Evolutionary conservation across 257 asterid species (phyloP).

Genomic region (Plectranthus barbatus): DNA sequence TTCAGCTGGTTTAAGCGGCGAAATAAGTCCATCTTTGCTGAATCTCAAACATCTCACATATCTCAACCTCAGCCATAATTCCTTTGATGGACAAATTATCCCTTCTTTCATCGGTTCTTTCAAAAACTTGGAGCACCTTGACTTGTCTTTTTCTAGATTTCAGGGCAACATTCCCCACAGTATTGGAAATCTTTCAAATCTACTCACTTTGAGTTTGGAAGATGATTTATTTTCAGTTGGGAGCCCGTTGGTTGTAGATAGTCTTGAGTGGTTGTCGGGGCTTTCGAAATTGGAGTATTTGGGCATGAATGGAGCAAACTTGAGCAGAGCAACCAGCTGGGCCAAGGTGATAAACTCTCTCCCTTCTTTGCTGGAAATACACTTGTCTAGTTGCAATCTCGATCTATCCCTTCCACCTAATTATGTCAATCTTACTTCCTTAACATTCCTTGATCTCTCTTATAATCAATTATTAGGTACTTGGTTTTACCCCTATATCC

Average conservation of each 20-base stretch:
- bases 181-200: conserved; percentile 10
- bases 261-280: not conserved
- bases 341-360: not conserved
- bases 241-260: not conserved
- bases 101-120: conserved; percentile 20
- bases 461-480: not conserved
- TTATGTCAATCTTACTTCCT: conserved; percentile 7
- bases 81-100: not conserved
- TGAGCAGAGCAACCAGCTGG: not conserved
- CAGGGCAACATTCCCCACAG: not conserved
- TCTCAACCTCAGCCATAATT: conserved; percentile 8
- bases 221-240: no score
- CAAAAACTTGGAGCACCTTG: not conserved
- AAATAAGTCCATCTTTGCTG: conserved; percentile 7
- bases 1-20: not conserved
- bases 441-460: conserved; percentile 10
- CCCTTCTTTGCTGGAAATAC: not conserved
- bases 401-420: not conserved
- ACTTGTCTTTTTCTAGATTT: not conserved
- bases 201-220: not conserved
- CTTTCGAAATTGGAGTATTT: conserved; percentile 1
- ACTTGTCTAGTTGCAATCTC: not conserved
- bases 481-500: not conserved
- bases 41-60: conserved; percentile 16
- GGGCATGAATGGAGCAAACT: not conserved